Evolutionary conservation across 257 asterid genomes (phyloP), one percentile per base, ranked within the genome.

Genomic region (Cinchona pubescens): DNA sequence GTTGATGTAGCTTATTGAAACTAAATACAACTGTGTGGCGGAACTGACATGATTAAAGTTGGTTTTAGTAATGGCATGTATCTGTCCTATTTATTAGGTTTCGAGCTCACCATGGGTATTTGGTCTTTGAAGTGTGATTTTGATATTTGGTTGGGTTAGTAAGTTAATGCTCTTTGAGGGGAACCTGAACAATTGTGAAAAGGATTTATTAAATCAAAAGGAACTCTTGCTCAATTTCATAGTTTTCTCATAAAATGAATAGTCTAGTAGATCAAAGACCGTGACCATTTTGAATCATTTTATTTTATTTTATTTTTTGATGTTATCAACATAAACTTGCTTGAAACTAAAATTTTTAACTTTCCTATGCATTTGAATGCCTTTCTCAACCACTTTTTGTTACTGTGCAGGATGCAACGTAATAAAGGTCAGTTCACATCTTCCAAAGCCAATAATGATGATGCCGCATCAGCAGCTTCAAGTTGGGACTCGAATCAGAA

Each of bases 371-470:
- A 29, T 10, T 77, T 66, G 34, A 42, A 18, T 15, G 62, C 48
- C 43, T 38, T n/a, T 77, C 49, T 75, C 61, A 61, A 73, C 25
- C 65, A 63, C 69, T 42, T 71, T 56, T 34, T 72, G 71, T 42
- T 30, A 29, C 55, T 35, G 43, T 77, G 25, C 66, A 91, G 97
- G 84, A 89, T 89, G 96, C 96, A 91, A 77, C 81, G 97, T 43
- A 87, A 88, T 65, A 91, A 88, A 86, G 97, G 97, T 32, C 96
- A 91, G 49, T 90, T 88, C 81, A 86, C 91, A 72, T 90, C 96
- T 75, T 87, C 91, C 49, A 89, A 90, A 81, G 80, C 85, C 35
- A 71, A 61, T 73, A 78, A 82, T 19, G 97, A 90, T 79, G 97
- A 90, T 73, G 76, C 88, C 75, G 85, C 87, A 60, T 88, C 90